Evolutionary conservation across 208 protist species (phyloP), one percentile per base, ranked within the genome.

Genomic region (Acanthamoeba triangularis): DNA sequence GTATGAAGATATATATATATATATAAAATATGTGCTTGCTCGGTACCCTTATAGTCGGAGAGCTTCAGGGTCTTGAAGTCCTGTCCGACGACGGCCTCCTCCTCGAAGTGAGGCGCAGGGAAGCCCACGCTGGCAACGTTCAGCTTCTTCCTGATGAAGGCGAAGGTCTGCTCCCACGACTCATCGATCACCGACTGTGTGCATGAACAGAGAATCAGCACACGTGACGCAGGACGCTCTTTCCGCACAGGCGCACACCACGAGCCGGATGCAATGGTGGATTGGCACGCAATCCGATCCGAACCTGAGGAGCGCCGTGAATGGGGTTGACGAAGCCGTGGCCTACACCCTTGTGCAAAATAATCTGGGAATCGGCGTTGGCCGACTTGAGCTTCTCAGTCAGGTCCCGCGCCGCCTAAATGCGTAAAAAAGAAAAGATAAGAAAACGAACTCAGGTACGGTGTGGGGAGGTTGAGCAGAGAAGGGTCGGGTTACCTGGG

Each of bases 271-370:
- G n/a, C n/a, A n/a, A n/a, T n/a, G n/a, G n/a, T n/a, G n/a, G n/a
- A n/a, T n/a, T n/a, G n/a, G n/a, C n/a, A n/a, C n/a, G n/a, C n/a
- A n/a, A n/a, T n/a, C n/a, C n/a, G n/a, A n/a, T n/a, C 20, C n/a
- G 63, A 35, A 76, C 72, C 72, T 80, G 72, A 41, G 82, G 82
- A 14, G 82, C 41, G 18, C 18, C 10, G 37, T 90, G 49, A 16
- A 90, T 90, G 47, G 82, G 82, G 82, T 90, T 90, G 30, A 90
- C 56, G 52, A 90, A 90, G 47, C 82, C 82, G 37, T 90, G 82
- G 82, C 49, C 49, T 33, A 90, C 82, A 14, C 82, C 82, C 82
- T n/a, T 41, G 56, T 90, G 56, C 56, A 35, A 37, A 8, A 90
- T 41, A 4, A 90, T 4, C 82, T 90, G 28, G 37, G 13, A 25